Conservation (phyloP, 805 yeast genomes). For the Wickerhamomyces pijperi region DNA sequence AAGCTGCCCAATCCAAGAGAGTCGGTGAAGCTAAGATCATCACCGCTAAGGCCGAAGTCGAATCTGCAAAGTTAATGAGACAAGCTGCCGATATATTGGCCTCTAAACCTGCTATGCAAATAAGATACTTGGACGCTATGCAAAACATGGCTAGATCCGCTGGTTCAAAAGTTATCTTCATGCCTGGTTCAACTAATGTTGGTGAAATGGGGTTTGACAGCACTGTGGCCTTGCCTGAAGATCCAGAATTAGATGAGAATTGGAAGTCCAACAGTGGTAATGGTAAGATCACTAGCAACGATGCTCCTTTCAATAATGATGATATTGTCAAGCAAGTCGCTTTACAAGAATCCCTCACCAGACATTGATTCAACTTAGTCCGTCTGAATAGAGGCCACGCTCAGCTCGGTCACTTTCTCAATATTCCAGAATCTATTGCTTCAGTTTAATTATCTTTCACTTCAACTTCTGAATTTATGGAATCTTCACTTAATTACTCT, state of each 20-base stretch:
- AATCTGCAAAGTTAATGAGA: slow-evolving; percentile 65
- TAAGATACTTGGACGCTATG: slow-evolving; percentile 70
- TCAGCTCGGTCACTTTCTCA: too few species aligned
- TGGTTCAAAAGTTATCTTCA: slow-evolving; percentile 59
- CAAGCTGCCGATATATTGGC: slow-evolving; percentile 69
- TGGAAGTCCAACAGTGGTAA: slow-evolving; percentile 1
- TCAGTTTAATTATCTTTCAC: too few species aligned
- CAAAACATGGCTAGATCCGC: slow-evolving; percentile 57
- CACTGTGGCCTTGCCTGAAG: neutral
- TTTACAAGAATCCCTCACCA: slow-evolving; percentile 50
- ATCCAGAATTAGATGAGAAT: slow-evolving; percentile 4
- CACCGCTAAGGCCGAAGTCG: slow-evolving; percentile 67
- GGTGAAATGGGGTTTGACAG: slow-evolving; percentile 8
- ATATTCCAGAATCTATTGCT: too few species aligned
- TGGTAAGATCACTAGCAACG: slow-evolving; percentile 2
- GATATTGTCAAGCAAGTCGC: neutral
- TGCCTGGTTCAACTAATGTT: slow-evolving; percentile 42
- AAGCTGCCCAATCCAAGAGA: slow-evolving; percentile 68
- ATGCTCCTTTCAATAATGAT: neutral
- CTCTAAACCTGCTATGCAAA: slow-evolving; percentile 69
- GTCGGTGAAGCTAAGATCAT: slow-evolving; percentile 70
- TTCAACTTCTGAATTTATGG: too few species aligned
- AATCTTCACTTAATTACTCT: too few species aligned
- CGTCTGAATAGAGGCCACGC: too few species aligned
- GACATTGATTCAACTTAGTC: too few species aligned